Conservation (phyloP, 257 asterid species). For the Jacaranda mimosifolia region DNA sequence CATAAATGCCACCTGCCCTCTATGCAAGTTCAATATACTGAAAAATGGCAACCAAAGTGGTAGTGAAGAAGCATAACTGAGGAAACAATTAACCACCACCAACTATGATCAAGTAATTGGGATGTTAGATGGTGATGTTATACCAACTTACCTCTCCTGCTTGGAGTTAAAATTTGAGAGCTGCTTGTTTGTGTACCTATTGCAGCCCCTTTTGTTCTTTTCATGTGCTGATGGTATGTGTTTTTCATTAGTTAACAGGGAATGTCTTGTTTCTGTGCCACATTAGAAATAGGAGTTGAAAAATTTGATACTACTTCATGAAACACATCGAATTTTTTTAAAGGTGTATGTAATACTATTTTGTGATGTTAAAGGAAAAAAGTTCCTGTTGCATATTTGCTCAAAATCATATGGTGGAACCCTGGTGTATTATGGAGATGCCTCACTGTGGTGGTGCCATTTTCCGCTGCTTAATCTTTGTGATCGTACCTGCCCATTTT, state of each 20-base stretch:
- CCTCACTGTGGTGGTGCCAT: not conserved
- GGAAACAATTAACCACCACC: slow-evolving; percentile 20
- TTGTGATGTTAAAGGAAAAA: slow-evolving; percentile 30
- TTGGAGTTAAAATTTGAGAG: slow-evolving; percentile 27
- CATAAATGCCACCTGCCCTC: slow-evolving; percentile 94
- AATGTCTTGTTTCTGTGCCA: slow-evolving; percentile 30
- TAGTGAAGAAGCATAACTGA: slow-evolving; percentile 69
- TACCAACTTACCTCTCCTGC: slow-evolving; percentile 21
- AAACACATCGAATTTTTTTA: not conserved
- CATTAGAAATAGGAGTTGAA: slow-evolving; percentile 24
- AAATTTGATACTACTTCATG: not conserved
- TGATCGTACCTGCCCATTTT: not conserved
- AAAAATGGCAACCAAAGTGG: slow-evolving; percentile 72
- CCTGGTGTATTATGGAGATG: slow-evolving; percentile 5
- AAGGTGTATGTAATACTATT: slow-evolving; percentile 35
- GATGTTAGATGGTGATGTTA: slow-evolving; percentile 23
- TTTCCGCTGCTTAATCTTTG: not conserved
- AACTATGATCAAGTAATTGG: slow-evolving; percentile 12
- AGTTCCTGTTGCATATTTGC: not conserved
- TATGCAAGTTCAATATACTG: slow-evolving; percentile 92
- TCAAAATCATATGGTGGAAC: not conserved
- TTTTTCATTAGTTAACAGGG: not conserved
- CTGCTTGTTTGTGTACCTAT: slow-evolving; percentile 35
- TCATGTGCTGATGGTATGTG: slow-evolving; percentile 28
- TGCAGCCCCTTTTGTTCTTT: slow-evolving; percentile 27